These are phyloP conservation scores for Geotrichum bryndzae DNA, from an alignment of 1,139 yeast species.

Conservation along the genomic window DNA sequence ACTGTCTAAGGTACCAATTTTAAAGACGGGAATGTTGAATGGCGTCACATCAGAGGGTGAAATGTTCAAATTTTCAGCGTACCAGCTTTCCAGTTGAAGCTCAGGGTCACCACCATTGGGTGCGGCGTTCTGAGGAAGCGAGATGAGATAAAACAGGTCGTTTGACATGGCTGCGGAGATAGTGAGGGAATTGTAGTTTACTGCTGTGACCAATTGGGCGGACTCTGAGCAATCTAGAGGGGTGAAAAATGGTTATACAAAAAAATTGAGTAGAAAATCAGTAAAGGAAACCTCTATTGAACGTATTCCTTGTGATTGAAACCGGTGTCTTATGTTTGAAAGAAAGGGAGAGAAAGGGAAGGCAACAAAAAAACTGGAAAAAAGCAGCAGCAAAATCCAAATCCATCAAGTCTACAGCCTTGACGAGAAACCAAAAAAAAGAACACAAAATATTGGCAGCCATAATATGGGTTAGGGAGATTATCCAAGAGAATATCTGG, in stretches of 20 bases:
- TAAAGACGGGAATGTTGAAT: conserved; percentile 75
- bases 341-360: not conserved
- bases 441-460: not conserved
- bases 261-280: not conserved
- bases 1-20: conserved; percentile 91
- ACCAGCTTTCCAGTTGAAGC: conserved; percentile 39
- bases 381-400: not conserved
- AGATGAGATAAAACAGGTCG: conserved; percentile 36
- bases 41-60: conserved; percentile 30
- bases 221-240: not conserved
- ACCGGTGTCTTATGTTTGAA: not conserved
- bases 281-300: not conserved
- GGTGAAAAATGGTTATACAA: not conserved
- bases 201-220: not conserved
- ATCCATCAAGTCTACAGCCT: not conserved
- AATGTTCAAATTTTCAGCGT: conserved; percentile 26
- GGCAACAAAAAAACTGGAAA: conserved; percentile 2
- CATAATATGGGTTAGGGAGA: not conserved
- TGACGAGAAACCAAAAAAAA: not conserved
- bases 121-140: conserved; percentile 46
- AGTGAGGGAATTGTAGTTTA: not conserved
- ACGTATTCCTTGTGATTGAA: not conserved
- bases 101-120: conserved; percentile 43
- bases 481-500: not conserved
- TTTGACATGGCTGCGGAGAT: not conserved